phyloP scores from a whole-genome alignment of 139 green algal genomes.

The Tetradesmus obliquus region DNA sequence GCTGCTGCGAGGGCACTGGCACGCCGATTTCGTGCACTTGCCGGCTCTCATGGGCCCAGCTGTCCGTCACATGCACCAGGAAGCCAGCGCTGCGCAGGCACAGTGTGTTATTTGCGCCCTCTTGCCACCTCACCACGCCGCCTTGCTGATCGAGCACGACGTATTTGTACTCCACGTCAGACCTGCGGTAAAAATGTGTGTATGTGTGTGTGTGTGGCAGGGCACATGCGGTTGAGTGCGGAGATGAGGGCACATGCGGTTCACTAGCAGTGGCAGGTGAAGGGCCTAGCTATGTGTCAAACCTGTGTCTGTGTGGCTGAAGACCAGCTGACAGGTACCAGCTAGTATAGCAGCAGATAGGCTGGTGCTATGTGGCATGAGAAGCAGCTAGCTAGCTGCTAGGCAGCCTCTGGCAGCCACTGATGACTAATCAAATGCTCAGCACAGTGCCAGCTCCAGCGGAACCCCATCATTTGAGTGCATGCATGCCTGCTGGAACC shows the following conservation, averaged over 20 bases:
- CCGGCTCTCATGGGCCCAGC: constrained; percentile 3
- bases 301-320: no score
- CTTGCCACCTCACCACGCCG: constrained; percentile 9
- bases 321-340: no score
- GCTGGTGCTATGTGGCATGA: no score
- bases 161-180: constrained; percentile 44
- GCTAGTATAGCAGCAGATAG: no score
- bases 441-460: not conserved
- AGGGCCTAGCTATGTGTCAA: no score
- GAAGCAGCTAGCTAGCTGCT: no score
- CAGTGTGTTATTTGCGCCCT: constrained; percentile 32
- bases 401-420: not conserved
- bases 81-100: not conserved
- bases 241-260: not conserved
- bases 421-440: not conserved
- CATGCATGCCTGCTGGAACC: not conserved
- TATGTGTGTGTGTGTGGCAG: not conserved
- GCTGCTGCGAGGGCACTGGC: constrained; percentile 10
- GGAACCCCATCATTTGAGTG: no score
- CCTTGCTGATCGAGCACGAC: not conserved
- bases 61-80: constrained; percentile 11
- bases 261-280: not conserved
- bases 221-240: not conserved
- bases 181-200: not conserved
- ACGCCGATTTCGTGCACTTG: constrained; percentile 17